These are phyloP conservation scores for Dioscorea zingiberensis DNA, from an alignment of 106 monocot genomes.

Conservation along the genomic window DNA sequence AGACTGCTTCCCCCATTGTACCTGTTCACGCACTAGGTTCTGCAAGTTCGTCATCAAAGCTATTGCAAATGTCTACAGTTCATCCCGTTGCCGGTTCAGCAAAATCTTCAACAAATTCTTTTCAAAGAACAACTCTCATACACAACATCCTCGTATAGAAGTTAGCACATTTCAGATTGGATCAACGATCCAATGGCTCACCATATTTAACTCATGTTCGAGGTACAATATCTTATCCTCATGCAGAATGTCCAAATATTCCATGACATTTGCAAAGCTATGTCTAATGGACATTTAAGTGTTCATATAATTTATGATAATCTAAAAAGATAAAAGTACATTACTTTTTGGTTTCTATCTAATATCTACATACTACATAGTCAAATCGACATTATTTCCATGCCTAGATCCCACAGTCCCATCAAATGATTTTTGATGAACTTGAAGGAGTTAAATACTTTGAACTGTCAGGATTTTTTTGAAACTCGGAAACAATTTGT, in stretches of 20 bases:
- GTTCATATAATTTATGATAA: no score
- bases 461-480: no score
- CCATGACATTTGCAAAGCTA: background rate
- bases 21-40: constrained; percentile 22
- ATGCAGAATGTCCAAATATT: background rate
- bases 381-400: no score
- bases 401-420: no score
- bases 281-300: no score
- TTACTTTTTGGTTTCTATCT: no score
- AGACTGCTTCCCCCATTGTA: constrained; percentile 17
- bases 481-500: no score
- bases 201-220: constrained; percentile 21
- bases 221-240: constrained; percentile 14
- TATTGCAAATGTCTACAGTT: constrained; percentile 17
- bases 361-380: no score
- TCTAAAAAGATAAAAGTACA: no score
- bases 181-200: constrained; percentile 26
- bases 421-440: no score
- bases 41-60: constrained; percentile 23
- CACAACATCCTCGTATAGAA: constrained; percentile 8
- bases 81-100: constrained; percentile 10
- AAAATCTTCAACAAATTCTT: constrained; percentile 15
- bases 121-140: constrained; percentile 8
- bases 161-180: constrained; percentile 24
- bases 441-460: no score